These are phyloP conservation scores for Hansfordia pulvinata DNA, from an alignment of 2,329 filamentous ascomycete genomes.

Conservation along the genomic window DNA sequence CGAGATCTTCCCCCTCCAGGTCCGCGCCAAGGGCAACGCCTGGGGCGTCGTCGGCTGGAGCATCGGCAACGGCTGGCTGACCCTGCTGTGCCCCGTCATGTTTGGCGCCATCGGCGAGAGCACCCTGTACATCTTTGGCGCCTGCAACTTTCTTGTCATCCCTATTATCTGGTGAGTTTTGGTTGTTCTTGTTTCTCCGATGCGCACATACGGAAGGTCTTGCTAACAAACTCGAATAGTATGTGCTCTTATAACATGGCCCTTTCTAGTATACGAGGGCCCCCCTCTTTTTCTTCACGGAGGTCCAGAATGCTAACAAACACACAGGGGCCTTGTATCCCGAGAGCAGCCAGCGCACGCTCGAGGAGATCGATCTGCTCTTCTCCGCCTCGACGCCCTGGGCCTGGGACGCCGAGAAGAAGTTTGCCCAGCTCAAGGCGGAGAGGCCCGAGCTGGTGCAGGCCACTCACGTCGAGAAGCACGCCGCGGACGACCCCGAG, in stretches of 20 bases:
- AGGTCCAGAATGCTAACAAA: no score
- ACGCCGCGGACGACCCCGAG: no score
- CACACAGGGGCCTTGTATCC: conserved; percentile 63
- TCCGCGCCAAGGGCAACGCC: conserved; percentile 61
- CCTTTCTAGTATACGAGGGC: no score
- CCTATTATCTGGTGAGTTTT: conserved; percentile 62
- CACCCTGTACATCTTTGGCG: conserved; percentile 62
- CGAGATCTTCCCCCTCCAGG: conserved; percentile 60
- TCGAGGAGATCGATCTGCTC: conserved; percentile 64
- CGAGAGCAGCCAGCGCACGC: conserved; percentile 58
- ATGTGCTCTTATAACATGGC: no score
- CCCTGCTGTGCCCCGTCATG: conserved; percentile 10
- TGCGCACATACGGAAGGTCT: no score
- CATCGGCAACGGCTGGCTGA: conserved; percentile 56
- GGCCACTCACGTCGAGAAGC: no score
- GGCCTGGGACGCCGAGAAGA: conserved; percentile 58
- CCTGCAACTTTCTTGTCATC: conserved; percentile 50
- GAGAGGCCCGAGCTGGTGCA: no score
- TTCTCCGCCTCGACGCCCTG: conserved; percentile 55
- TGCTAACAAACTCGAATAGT: no score
- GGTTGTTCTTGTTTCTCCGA: no score
- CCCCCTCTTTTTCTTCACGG: no score
- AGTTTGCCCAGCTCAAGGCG: conserved; percentile 48
- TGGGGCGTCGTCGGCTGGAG: conserved; percentile 67
- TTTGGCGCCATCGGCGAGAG: conserved; percentile 46